These are phyloP conservation scores for Pelargonium nanum DNA, from an alignment of 345 rosid species.

Conservation along the genomic window DNA sequence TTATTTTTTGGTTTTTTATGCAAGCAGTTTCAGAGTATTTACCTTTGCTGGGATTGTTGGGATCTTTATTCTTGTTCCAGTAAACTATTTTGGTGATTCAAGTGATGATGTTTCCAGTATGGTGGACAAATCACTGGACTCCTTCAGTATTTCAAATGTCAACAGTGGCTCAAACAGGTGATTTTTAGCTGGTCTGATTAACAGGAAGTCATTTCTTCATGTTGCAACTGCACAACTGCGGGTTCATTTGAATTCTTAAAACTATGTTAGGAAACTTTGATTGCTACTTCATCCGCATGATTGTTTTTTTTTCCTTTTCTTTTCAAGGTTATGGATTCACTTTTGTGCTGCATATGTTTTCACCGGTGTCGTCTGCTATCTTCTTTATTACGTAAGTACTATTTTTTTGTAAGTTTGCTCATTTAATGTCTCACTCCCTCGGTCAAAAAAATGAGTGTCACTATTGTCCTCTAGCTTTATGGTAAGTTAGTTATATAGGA, in stretches of 20 bases:
- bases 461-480: too few species aligned
- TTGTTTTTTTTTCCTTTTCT: conserved; percentile 5
- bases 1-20: conserved; percentile 1
- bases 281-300: not conserved
- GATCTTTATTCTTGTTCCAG: conserved; percentile 63
- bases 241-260: not conserved
- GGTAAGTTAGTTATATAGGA: too few species aligned
- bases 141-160: conserved; percentile 81
- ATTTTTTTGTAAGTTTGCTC: conserved; percentile 10
- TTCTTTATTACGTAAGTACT: conserved; percentile 65
- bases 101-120: conserved; percentile 37
- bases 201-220: conserved; percentile 1
- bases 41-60: conserved; percentile 57
- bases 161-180: conserved; percentile 76
- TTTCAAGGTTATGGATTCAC: conserved; percentile 89
- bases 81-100: conserved; percentile 63
- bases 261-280: not conserved
- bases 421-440: conserved; percentile 2
- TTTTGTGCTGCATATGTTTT: conserved; percentile 78
- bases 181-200: not conserved
- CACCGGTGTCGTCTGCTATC: conserved; percentile 79
- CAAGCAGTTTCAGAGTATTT: conserved; percentile 60
- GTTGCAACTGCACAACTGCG: not conserved
- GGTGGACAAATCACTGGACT: conserved; percentile 57
- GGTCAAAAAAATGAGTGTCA: too few species aligned